phyloP scores from a whole-genome alignment of 768 basidiomycete genomes.

The Neoboletus subvelutipes region DNA sequence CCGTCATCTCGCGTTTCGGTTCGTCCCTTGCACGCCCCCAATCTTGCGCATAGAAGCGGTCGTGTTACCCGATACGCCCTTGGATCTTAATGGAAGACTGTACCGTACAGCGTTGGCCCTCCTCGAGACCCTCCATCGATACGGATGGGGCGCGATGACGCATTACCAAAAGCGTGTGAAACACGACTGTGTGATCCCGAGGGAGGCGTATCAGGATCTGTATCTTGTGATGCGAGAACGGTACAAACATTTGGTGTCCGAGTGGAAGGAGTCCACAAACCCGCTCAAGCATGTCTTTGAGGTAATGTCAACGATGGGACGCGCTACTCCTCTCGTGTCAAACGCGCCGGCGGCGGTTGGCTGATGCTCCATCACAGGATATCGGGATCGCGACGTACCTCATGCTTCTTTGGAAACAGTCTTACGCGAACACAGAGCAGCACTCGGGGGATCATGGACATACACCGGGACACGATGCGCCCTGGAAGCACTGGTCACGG shows the following conservation, averaged over 20 bases:
- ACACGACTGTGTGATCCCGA: conserved; percentile 77
- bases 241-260: conserved; percentile 70
- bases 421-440: conserved; percentile 38
- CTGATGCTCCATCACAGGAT: conserved; percentile 51
- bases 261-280: conserved; percentile 82
- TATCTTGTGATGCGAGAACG: conserved; percentile 86
- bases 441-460: background rate
- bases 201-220: conserved; percentile 85
- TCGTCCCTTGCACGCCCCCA: conserved; percentile 38
- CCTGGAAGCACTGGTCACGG: conserved; percentile 74
- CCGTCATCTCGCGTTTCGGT: conserved; percentile 78
- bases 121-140: conserved; percentile 80
- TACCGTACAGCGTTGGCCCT: conserved; percentile 81
- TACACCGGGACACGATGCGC: conserved; percentile 20
- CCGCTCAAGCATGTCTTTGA: conserved; percentile 90
- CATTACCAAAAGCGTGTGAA: conserved; percentile 84
- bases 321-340: background rate
- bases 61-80: conserved; percentile 44
- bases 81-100: conserved; percentile 59
- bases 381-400: conserved; percentile 94
- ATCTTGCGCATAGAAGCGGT: conserved; percentile 23
- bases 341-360: background rate
- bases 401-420: conserved; percentile 86
- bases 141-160: conserved; percentile 80
- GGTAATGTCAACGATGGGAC: conserved; percentile 38